A percentile compares a stretch with the other conserved stretches of the same genome.
Evolutionary conservation across 805 yeast species (phyloP).

Genomic region (Metschnikowia corniflorae): DNA sequence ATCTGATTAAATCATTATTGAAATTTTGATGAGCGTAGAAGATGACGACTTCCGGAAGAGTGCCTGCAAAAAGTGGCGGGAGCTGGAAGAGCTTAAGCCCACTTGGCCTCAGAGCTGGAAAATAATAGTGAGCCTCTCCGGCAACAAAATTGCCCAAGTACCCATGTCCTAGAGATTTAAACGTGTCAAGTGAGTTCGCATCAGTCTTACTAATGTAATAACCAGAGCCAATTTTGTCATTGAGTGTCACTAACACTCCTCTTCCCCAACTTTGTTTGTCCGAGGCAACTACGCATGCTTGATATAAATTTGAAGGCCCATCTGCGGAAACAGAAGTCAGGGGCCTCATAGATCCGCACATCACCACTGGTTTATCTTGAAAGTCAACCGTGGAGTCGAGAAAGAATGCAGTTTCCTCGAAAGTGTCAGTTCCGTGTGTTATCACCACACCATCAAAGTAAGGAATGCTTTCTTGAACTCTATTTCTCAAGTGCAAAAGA

Average conservation of each 20-base stretch:
- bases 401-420: slow-evolving; percentile 66
- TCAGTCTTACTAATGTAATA: slow-evolving; percentile 67
- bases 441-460: slow-evolving; percentile 57
- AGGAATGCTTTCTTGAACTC: slow-evolving; percentile 43
- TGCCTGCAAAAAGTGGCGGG: slow-evolving; percentile 20
- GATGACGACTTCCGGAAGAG: slow-evolving; percentile 46
- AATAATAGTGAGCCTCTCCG: slow-evolving; percentile 60
- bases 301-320: slow-evolving; percentile 70
- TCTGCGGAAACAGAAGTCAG: slow-evolving; percentile 67
- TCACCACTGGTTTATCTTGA: slow-evolving; percentile 50
- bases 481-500: slow-evolving; percentile 43
- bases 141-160: slow-evolving; percentile 68
- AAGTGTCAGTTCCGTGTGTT: slow-evolving; percentile 70
- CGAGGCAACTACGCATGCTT: slow-evolving; percentile 64
- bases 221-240: slow-evolving; percentile 68
- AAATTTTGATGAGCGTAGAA: slow-evolving; percentile 62
- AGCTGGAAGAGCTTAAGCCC: slow-evolving; percentile 33
- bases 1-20: slow-evolving; percentile 43
- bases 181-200: slow-evolving; percentile 68
- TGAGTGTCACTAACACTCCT: slow-evolving; percentile 61
- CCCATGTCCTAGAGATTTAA: slow-evolving; percentile 66
- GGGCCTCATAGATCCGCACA: slow-evolving; percentile 76
- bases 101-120: slow-evolving; percentile 57
- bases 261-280: slow-evolving; percentile 48
- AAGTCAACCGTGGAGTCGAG: slow-evolving; percentile 45